Conservation (phyloP, 225 moss, liverwort and hornwort genomes). For the Sphagnum contortum region DNA sequence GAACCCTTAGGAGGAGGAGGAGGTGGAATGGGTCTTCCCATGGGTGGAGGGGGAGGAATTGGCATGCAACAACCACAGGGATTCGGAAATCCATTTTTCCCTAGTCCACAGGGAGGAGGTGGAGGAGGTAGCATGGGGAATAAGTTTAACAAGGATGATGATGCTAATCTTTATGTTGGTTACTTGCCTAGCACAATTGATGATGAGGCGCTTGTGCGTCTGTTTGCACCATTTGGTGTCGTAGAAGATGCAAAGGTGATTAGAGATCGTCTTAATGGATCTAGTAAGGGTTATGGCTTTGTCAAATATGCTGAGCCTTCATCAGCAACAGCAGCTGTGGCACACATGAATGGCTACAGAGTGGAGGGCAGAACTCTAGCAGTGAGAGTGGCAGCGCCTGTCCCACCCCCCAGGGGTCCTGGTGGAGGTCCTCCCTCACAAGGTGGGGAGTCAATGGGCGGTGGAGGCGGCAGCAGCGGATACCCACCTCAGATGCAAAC, state of each 20-base stretch:
- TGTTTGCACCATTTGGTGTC: conserved; percentile 81
- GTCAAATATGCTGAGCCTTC: conserved; percentile 84
- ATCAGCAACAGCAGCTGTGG: conserved; percentile 80
- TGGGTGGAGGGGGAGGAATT: conserved; percentile 30
- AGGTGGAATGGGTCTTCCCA: conserved; percentile 55
- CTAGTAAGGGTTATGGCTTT: conserved; percentile 96
- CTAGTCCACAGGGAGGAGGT: conserved; percentile 47
- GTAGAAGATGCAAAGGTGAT: conserved; percentile 98
- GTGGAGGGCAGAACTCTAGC: conserved; percentile 89
- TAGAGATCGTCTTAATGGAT: conserved; percentile 80
- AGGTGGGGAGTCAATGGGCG: conserved; percentile 51
- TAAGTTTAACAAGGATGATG: conserved; percentile 92
- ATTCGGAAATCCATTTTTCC: conserved; percentile 44
- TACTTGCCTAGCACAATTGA: conserved; percentile 92
- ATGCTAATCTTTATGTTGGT: conserved; percentile 94
- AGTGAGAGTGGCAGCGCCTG: conserved; percentile 93
- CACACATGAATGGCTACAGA: conserved; percentile 85
- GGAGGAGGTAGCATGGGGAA: conserved; percentile 16
- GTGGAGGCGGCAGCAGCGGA: conserved; percentile 69
- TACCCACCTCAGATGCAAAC: conserved; percentile 69
- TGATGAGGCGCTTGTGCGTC: conserved; percentile 77
- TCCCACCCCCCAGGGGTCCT: conserved; percentile 73
- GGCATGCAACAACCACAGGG: conserved; percentile 43
- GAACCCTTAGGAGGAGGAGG: conserved; percentile 42
- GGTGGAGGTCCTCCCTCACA: conserved; percentile 69